phyloP scores from a whole-genome alignment of 2,329 filamentous ascomycete genomes.

The Cadophora sp. region DNA sequence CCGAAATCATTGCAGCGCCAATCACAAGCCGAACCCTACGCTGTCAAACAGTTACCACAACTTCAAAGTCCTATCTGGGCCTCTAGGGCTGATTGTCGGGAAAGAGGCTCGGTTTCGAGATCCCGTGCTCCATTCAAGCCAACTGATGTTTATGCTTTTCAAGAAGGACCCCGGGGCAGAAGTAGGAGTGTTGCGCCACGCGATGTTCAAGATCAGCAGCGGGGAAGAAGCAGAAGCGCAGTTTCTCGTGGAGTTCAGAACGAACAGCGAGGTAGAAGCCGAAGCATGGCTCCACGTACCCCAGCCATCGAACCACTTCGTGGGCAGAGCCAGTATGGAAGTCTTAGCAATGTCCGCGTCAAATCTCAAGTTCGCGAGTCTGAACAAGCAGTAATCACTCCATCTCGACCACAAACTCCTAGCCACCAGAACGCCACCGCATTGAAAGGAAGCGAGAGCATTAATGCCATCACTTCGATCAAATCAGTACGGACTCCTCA shows the following conservation, averaged over 20 bases:
- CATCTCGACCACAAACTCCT: background rate
- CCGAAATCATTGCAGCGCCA: background rate
- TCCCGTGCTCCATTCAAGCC: background rate
- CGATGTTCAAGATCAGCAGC: background rate
- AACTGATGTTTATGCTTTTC: background rate
- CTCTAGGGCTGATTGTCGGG: background rate
- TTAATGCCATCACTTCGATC: background rate
- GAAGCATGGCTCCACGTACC: background rate
- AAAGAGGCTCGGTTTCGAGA: background rate
- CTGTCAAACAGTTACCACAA: background rate
- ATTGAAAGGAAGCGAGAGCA: background rate
- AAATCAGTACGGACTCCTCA: background rate
- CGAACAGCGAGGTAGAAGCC: background rate
- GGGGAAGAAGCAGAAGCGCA: background rate
- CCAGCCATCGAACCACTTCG: background rate
- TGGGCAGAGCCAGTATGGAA: background rate
- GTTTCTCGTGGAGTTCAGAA: background rate
- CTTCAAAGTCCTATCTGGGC: constrained; percentile 6
- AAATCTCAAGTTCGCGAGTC: background rate
- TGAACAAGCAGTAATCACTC: too few relatives aligned
- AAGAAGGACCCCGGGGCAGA: background rate
- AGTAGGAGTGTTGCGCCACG: background rate
- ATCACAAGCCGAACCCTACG: background rate
- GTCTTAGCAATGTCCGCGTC: background rate
- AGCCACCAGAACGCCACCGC: background rate